Evolutionary conservation across 2,329 filamentous ascomycete genomes (phyloP).

Genomic region (Fusarium sp.): DNA sequence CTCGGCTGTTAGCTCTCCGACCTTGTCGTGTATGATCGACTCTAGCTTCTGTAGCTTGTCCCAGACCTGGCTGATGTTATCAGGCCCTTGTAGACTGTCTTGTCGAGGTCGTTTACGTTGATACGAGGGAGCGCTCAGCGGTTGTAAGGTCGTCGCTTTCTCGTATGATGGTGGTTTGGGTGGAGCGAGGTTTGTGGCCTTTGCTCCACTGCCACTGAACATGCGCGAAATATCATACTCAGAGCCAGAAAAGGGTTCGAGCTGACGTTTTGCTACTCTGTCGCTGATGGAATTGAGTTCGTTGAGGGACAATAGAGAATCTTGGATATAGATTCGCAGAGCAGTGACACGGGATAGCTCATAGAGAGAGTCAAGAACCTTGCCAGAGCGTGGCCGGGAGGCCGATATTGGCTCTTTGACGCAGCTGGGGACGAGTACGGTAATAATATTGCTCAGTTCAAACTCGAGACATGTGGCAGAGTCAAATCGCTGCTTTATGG

Average conservation of each 20-base stretch:
- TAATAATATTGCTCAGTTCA: background rate
- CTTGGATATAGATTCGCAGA: background rate
- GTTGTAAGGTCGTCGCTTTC: background rate
- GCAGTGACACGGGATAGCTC: background rate
- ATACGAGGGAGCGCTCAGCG: background rate
- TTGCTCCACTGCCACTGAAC: conserved; percentile 2
- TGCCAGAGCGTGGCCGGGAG: conserved; percentile 8
- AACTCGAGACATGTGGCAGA: background rate
- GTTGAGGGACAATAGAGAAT: background rate
- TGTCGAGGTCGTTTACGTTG: conserved; percentile 9
- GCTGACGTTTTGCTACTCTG: background rate
- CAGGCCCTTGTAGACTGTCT: conserved; percentile 8
- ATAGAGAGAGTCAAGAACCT: background rate
- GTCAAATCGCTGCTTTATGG: background rate
- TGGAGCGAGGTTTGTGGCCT: background rate
- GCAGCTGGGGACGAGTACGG: conserved; percentile 3
- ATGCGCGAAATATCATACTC: conserved; percentile 4
- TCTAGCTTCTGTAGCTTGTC: conserved; percentile 17
- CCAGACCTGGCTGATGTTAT: background rate
- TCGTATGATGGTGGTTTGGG: conserved; percentile 2
- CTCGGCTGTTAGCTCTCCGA: conserved; percentile 1
- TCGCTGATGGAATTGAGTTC: background rate
- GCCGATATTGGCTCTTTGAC: conserved; percentile 5
- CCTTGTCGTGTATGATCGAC: too few relatives aligned
- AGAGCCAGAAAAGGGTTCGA: background rate